phyloP scores from a whole-genome alignment of 305 asterid species.

The Solanum hybrid region DNA sequence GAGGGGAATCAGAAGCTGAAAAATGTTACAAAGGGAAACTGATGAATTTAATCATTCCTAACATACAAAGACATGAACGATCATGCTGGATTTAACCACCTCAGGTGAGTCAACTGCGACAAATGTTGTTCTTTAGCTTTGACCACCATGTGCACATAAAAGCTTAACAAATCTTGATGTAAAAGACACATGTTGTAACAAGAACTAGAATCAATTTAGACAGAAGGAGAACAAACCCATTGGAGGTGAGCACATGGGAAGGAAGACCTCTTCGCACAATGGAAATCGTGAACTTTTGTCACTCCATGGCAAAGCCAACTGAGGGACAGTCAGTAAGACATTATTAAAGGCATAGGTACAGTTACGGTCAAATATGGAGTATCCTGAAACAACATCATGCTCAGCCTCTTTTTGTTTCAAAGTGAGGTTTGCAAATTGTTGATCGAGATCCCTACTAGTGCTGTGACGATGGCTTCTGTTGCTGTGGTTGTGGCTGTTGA shows the following conservation, averaged over 20 bases:
- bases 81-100: too few species aligned
- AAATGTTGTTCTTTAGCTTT: constrained; percentile 18
- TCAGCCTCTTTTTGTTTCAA: constrained; percentile 3
- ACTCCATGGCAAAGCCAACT: background rate
- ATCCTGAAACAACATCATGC: background rate
- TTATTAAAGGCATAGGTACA: background rate
- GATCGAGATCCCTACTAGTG: background rate
- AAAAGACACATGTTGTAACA: too few species aligned
- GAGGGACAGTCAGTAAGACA: constrained; percentile 3
- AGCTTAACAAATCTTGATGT: background rate
- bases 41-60: too few species aligned
- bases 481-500: constrained; percentile 11
- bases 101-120: too few species aligned
- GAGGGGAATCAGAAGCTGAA: too few species aligned
- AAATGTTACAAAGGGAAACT: too few species aligned
- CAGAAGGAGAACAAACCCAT: too few species aligned
- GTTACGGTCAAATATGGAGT: background rate
- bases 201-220: too few species aligned
- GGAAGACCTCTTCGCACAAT: constrained; percentile 8
- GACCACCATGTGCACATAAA: constrained; percentile 40
- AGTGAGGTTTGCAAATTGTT: background rate
- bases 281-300: background rate
- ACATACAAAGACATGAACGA: too few species aligned
- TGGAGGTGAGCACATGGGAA: background rate
- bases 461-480: constrained; percentile 10